Evolutionary conservation across 2,329 filamentous ascomycete genomes (phyloP), one percentile per base, ranked within the genome.

Genomic region (Mycosphaerella sp.): DNA sequence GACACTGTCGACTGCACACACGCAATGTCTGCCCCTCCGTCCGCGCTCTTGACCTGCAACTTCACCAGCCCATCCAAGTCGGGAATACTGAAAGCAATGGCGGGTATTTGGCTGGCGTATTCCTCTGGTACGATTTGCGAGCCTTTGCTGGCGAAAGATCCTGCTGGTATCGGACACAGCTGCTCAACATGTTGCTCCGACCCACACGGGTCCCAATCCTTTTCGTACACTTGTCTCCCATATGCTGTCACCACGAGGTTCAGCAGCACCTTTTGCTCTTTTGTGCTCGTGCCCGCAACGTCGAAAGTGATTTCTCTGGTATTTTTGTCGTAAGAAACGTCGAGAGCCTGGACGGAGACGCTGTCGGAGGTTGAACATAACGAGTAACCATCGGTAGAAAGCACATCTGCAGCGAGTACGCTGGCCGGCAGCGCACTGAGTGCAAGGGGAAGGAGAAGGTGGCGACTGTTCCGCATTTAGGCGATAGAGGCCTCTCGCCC

Each of bases 11-110:
- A 90, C 64, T 86, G 76, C 48, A 97, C 84, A 70, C 93, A 98
- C 21, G 89, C 91, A 7, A 95, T 79, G 41, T 85, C 77, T 34
- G 79, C 66, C 39, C 51, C 50, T 17, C 77, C 78, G 32, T 85
- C 81, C 39, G 81, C 72, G 34, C 85, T 81, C 56, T 79, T 83
- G 44, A 98, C 79, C 67, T 89, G 75, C 59, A 98, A 75, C 43
- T 84, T 93, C 34, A 91, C 93, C 64, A 85, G 74, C 38, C 92
- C 92, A 52, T 92, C 85, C 62, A 98, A 86, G 69, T 98, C 91
- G 47, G 93, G 93, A 32, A 98, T 78, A 57, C 82, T 80, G 74
- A 96, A 98, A 10, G 92, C 92, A 61, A 98, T 95, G 2, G 82
- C 75, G 1, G 93, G 93, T 40, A 98, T 92, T 72, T 86, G 74